These are phyloP conservation scores for Crucibulum laeve DNA, from an alignment of 768 basidiomycete species.

Conservation along the genomic window DNA sequence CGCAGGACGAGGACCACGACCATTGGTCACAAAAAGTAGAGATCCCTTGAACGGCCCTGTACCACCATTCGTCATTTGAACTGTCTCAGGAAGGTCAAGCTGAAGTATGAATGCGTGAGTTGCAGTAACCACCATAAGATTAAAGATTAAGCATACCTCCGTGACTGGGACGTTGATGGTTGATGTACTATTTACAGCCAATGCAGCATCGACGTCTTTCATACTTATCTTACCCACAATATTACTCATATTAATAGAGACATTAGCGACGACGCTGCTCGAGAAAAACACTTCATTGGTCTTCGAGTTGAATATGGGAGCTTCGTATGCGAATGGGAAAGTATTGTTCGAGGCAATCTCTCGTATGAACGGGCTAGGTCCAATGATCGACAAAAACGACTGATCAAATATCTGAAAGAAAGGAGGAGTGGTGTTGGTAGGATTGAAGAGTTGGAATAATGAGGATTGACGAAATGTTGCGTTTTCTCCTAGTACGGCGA, in stretches of 20 bases:
- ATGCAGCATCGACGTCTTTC: constrained; percentile 41
- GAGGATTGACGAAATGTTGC: too few species aligned
- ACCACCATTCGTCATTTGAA: constrained; percentile 71
- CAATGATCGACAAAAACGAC: constrained; percentile 49
- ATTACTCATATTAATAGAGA: constrained; percentile 52
- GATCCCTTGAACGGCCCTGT: constrained; percentile 58
- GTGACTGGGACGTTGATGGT: constrained; percentile 38
- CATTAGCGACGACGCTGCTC: constrained; percentile 50
- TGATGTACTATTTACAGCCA: constrained; percentile 19
- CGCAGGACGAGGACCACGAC: constrained; percentile 60
- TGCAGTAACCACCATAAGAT: neutral
- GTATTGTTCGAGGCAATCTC: constrained; percentile 48
- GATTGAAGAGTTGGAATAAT: constrained; percentile 53
- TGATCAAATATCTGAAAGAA: constrained; percentile 42
- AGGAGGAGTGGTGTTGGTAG: constrained; percentile 44
- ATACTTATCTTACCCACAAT: constrained; percentile 55
- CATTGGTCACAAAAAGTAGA: constrained; percentile 60
- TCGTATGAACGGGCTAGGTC: constrained; percentile 43
- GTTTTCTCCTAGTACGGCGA: too few species aligned
- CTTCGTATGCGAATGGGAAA: constrained; percentile 69
- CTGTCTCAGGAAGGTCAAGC: constrained; percentile 52
- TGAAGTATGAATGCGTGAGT: too few species aligned
- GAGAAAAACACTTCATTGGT: constrained; percentile 63
- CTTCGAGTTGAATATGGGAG: constrained; percentile 55
- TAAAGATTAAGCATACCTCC: neutral